phyloP scores from a whole-genome alignment of 352 stramenopile genomes.

The Globisporangium nunn region DNA sequence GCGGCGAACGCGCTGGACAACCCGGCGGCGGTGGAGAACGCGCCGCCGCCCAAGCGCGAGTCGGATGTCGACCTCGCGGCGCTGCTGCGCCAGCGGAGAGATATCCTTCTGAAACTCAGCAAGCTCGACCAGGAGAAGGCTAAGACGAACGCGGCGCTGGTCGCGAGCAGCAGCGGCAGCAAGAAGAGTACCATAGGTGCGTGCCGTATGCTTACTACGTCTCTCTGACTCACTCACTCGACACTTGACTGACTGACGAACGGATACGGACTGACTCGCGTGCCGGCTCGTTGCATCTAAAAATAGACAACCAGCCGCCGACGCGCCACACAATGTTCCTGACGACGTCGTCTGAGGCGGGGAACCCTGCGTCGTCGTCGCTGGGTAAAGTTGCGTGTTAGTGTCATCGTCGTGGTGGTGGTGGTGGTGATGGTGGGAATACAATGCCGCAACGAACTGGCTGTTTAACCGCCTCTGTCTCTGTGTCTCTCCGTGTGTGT shows the following conservation, averaged over 20 bases:
- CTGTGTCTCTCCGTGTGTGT: conserved; percentile 7
- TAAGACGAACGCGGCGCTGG: conserved; percentile 25
- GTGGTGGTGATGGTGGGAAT: not conserved
- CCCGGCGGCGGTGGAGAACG: conserved; percentile 50
- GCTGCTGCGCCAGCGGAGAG: conserved; percentile 62
- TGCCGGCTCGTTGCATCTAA: not conserved
- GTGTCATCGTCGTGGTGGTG: not conserved
- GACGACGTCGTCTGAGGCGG: conserved; percentile 15
- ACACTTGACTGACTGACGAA: not conserved
- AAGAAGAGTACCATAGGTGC: conserved; percentile 35
- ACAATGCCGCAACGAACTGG: conserved; percentile 19
- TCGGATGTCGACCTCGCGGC: conserved; percentile 77
- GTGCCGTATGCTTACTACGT: conserved; percentile 8
- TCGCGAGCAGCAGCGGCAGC: conserved; percentile 11
- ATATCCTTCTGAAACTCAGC: conserved; percentile 68
- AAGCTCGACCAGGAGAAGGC: conserved; percentile 52
- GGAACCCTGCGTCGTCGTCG: conserved; percentile 22
- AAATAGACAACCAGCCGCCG: conserved; percentile 11
- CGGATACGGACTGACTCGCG: no score
- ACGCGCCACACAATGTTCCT: conserved; percentile 43
- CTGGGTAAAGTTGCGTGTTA: conserved; percentile 22
- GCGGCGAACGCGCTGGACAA: conserved; percentile 78
- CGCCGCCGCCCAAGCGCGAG: conserved; percentile 41
- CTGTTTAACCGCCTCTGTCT: conserved; percentile 8
- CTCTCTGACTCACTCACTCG: not conserved